Conservation (phyloP, 768 basidiomycete species). For the Russula griseocarnosa region DNA sequence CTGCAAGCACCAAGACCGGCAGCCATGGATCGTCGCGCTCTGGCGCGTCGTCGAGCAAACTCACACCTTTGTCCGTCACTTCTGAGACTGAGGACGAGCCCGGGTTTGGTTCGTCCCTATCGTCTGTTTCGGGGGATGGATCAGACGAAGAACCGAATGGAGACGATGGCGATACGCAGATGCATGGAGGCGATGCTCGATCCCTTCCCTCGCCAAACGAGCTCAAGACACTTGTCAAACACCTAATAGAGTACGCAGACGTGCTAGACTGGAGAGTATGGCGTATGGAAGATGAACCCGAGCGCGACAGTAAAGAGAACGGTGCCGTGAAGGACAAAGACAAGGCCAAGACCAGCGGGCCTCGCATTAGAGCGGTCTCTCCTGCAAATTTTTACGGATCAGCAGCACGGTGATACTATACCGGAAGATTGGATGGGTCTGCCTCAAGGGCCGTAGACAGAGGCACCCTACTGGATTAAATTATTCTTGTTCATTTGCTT, state of each 20-base stretch:
- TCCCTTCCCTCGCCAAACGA: conserved; percentile 35
- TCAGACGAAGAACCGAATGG: conserved; percentile 22
- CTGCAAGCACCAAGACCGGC: background rate
- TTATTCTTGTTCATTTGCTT: conserved; percentile 8
- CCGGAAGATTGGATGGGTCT: background rate
- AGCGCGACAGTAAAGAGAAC: conserved; percentile 10
- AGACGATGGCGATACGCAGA: conserved; percentile 17
- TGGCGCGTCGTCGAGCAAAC: conserved; percentile 1
- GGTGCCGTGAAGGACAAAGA: conserved; percentile 16
- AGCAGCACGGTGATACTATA: background rate
- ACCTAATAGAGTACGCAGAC: conserved; percentile 55
- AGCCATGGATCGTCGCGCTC: background rate
- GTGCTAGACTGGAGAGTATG: conserved; percentile 55
- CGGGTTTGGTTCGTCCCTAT: conserved; percentile 13
- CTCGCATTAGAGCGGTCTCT: conserved; percentile 9
- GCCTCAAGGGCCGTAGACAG: background rate
- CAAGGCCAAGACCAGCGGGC: conserved; percentile 9
- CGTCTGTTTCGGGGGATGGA: conserved; percentile 28
- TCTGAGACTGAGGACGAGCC: conserved; percentile 14
- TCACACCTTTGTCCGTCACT: conserved; percentile 16
- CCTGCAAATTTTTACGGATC: conserved; percentile 19
- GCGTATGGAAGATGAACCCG: conserved; percentile 34
- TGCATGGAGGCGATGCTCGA: conserved; percentile 23
- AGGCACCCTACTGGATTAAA: background rate
- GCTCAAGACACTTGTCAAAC: conserved; percentile 46